These are phyloP conservation scores for Pleomassaria siparia DNA, from an alignment of 2,329 filamentous ascomycete species.

Conservation along the genomic window DNA sequence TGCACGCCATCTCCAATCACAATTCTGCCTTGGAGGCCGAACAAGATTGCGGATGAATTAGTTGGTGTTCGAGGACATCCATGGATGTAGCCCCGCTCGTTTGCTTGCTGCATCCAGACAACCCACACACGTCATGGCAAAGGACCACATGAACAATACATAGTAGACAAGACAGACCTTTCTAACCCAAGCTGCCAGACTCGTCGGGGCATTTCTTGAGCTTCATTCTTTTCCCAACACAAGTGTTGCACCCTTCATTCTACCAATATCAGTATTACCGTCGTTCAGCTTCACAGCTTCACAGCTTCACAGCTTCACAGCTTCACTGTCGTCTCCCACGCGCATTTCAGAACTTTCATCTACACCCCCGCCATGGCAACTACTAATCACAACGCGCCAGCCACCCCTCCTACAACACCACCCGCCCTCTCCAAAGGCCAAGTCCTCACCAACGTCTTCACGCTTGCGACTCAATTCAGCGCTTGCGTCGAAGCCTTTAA, in stretches of 20 bases:
- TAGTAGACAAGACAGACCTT: constrained; percentile 8
- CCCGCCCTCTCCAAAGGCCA: constrained; percentile 30
- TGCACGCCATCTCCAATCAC: constrained; percentile 8
- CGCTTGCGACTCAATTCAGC: constrained; percentile 50
- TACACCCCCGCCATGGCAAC: constrained; percentile 30
- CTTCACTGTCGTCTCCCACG: neutral
- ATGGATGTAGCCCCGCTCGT: constrained; percentile 5
- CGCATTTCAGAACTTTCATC: constrained; percentile 1
- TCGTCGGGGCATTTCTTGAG: neutral
- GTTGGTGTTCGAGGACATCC: neutral
- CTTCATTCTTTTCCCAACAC: neutral
- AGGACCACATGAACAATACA: constrained; percentile 15
- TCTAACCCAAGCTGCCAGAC: neutral
- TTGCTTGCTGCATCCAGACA: constrained; percentile 7
- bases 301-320: neutral
- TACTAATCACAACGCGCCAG: constrained; percentile 9
- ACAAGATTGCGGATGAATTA: neutral
- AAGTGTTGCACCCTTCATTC: neutral
- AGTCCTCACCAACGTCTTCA: constrained; percentile 44
- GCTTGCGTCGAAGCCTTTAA: constrained; percentile 52
- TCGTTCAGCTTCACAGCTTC: neutral
- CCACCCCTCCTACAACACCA: constrained; percentile 18
- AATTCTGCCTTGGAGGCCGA: neutral
- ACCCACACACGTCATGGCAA: constrained; percentile 10
- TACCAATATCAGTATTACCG: neutral